Evolutionary conservation across 495 filamentous ascomycete species (phyloP).

Genomic region (Geopyxis carbonaria): DNA sequence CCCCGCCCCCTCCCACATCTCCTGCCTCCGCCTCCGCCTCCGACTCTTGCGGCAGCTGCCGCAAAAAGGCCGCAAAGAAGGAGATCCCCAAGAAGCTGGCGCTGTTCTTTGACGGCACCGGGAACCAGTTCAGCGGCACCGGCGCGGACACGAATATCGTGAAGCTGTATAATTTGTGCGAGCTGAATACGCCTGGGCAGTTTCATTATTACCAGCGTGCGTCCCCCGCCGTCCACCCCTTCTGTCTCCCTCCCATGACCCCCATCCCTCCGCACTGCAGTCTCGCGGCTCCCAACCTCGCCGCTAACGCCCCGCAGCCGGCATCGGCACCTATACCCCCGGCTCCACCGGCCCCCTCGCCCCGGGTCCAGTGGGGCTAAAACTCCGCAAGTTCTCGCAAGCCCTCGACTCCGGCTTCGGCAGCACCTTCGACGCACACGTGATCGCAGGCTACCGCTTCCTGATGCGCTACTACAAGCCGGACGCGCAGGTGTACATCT

Average conservation of each 20-base stretch:
- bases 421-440: slow-evolving; percentile 31
- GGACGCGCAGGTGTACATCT: slow-evolving; percentile 33
- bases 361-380: background rate
- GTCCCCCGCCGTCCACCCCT: too few relatives aligned
- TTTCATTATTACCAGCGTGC: slow-evolving; percentile 28
- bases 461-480: slow-evolving; percentile 30
- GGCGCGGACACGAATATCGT: slow-evolving; percentile 31
- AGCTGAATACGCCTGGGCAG: slow-evolving; percentile 24
- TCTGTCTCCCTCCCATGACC: too few relatives aligned
- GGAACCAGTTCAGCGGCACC: slow-evolving; percentile 29
- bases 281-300: too few relatives aligned
- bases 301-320: too few relatives aligned
- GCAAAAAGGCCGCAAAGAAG: too few relatives aligned
- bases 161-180: slow-evolving; percentile 30
- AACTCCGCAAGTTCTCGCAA: slow-evolving; percentile 7
- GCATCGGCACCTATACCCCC: slow-evolving; percentile 16
- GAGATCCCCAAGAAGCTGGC: slow-evolving; percentile 21
- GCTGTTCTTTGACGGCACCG: slow-evolving; percentile 34
- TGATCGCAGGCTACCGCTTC: slow-evolving; percentile 34
- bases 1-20: too few relatives aligned
- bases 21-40: too few relatives aligned
- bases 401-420: slow-evolving; percentile 28
- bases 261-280: too few relatives aligned
- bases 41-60: too few relatives aligned
- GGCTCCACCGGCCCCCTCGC: slow-evolving; percentile 10